These are phyloP conservation scores for Colletotrichum tabaci DNA, from an alignment of 2,329 filamentous ascomycete genomes.

Conservation along the genomic window DNA sequence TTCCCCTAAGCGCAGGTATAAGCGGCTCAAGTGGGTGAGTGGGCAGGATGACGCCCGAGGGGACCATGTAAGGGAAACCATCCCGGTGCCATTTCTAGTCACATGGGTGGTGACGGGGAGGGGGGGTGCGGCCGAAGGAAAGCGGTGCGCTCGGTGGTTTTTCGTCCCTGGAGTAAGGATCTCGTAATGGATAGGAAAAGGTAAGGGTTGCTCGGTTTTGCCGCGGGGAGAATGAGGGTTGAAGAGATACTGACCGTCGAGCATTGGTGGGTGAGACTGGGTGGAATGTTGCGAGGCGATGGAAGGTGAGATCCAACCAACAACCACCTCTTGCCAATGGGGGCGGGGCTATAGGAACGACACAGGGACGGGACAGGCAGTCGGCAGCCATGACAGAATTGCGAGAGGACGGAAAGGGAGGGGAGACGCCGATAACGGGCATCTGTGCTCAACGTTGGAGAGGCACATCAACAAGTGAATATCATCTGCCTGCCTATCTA, in stretches of 20 bases:
- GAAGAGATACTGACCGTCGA: not conserved
- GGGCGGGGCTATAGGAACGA: not conserved
- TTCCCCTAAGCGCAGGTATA: constrained; percentile 47
- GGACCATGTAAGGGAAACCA: constrained; percentile 45
- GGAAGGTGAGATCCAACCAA: not conserved
- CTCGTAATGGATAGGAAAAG: constrained; percentile 25
- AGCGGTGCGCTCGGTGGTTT: constrained; percentile 39
- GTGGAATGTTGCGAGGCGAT: constrained; percentile 13
- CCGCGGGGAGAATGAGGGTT: not conserved
- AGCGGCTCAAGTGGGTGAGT: constrained; percentile 43
- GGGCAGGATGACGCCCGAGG: constrained; percentile 44
- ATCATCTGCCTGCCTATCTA: constrained; percentile 18
- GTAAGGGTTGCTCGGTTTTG: not conserved
- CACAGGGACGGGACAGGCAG: not conserved
- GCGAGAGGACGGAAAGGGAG: not conserved
- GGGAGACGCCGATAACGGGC: constrained; percentile 15
- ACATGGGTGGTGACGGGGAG: constrained; percentile 40
- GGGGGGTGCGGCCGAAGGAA: constrained; percentile 45
- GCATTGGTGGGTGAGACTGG: constrained; percentile 4
- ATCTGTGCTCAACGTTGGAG: not conserved
- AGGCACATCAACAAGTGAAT: not conserved
- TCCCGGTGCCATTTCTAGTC: constrained; percentile 44
- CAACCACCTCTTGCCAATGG: not conserved
- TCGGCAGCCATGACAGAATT: not conserved
- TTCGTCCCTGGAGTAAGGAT: constrained; percentile 24